phyloP scores from a whole-genome alignment of 1,139 yeast genomes.

The Lodderomyces pseudojiufengensis region DNA sequence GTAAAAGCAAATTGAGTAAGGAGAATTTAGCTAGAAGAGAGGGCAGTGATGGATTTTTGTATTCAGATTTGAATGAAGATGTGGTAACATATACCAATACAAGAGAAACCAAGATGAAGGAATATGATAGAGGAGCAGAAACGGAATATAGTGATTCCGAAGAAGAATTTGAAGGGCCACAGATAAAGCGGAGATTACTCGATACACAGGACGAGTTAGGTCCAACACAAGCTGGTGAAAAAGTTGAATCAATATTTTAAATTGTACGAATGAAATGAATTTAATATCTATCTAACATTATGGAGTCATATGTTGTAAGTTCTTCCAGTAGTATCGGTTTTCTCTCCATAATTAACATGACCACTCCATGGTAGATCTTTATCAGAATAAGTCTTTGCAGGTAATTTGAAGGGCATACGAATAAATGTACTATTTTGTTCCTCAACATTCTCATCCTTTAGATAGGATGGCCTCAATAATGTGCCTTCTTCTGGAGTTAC shows the following conservation, averaged over 20 bases:
- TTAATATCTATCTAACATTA: background rate
- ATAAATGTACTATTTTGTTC: constrained; percentile 25
- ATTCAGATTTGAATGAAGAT: constrained; percentile 7
- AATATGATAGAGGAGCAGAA: constrained; percentile 14
- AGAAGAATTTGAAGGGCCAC: constrained; percentile 11
- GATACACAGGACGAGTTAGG: constrained; percentile 24
- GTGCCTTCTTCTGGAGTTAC: constrained; percentile 21
- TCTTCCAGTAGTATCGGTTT: constrained; percentile 21
- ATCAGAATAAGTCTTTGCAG: constrained; percentile 37
- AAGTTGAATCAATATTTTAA: constrained; percentile 36
- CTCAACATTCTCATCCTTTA: constrained; percentile 27
- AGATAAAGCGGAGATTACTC: constrained; percentile 10
- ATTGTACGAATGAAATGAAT: background rate
- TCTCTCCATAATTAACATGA: constrained; percentile 18
- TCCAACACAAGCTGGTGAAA: constrained; percentile 32
- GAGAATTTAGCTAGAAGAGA: background rate
- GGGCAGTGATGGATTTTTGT: background rate
- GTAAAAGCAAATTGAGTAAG: background rate
- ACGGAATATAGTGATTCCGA: constrained; percentile 25
- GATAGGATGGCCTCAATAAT: constrained; percentile 35
- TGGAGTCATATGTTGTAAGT: constrained; percentile 13
- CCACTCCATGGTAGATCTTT: constrained; percentile 52
- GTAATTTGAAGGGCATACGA: constrained; percentile 52
- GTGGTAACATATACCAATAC: constrained; percentile 10
- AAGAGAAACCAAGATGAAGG: constrained; percentile 1